Conservation (phyloP, 2,329 filamentous ascomycete genomes). For the Calonectria pauciramosa region DNA sequence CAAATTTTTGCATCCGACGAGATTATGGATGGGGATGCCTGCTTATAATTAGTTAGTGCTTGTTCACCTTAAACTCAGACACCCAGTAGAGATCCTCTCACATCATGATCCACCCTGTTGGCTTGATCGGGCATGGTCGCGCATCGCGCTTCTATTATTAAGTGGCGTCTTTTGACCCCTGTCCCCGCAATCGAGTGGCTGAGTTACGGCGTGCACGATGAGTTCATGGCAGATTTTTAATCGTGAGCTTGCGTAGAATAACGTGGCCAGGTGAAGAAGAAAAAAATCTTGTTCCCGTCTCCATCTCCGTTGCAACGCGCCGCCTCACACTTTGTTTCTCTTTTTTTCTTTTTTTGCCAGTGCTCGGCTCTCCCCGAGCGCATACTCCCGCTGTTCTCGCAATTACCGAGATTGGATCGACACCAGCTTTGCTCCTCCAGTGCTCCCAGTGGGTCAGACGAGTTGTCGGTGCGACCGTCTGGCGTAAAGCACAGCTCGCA, state of each 20-base stretch:
- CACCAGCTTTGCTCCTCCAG: not conserved
- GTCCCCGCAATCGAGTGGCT: not conserved
- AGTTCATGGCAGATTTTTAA: not conserved
- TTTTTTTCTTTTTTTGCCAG: not conserved
- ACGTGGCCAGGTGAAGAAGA: not conserved
- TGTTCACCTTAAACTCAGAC: slow-evolving; percentile 3
- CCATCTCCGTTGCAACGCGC: not conserved
- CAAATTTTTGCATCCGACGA: not conserved
- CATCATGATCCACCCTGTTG: not conserved
- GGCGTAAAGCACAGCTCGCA: slow-evolving; percentile 10
- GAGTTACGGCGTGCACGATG: not conserved
- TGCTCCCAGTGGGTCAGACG: slow-evolving; percentile 6
- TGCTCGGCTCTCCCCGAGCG: not conserved
- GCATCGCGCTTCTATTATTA: not conserved
- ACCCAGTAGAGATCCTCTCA: not conserved
- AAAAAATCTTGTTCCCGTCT: not conserved
- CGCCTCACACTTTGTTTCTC: no score
- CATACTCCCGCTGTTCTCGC: not conserved
- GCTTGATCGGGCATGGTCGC: not conserved
- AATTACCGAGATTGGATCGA: not conserved
- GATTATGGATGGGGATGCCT: not conserved
- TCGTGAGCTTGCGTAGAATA: not conserved
- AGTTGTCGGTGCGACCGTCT: slow-evolving; percentile 14
- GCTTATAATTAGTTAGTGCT: not conserved
- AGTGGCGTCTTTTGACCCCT: not conserved